A percentile compares a stretch with the other conserved stretches of the same genome.
These are phyloP conservation scores for Penicillium sp. DNA, from an alignment of 2,329 filamentous ascomycete species.

Conservation along the genomic window DNA sequence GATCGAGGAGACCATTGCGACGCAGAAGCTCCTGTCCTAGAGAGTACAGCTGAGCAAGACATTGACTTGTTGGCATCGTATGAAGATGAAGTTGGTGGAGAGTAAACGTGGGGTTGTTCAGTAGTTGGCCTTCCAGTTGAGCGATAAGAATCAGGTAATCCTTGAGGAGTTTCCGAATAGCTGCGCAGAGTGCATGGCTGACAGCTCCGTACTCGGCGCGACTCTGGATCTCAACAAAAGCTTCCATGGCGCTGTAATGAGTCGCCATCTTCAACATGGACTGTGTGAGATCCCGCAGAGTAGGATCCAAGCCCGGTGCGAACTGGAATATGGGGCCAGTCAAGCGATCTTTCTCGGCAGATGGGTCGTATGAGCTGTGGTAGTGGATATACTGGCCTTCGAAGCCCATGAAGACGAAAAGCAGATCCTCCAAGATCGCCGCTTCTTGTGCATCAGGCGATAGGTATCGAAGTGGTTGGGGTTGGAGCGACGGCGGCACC, in stretches of 20 bases:
- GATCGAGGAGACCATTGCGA: constrained; percentile 77
- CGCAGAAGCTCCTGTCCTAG: constrained; percentile 82
- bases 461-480: constrained; percentile 63
- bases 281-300: constrained; percentile 75
- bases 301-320: constrained; percentile 79
- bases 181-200: constrained; percentile 93
- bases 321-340: constrained; percentile 77
- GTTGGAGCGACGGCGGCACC: constrained; percentile 64
- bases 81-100: constrained; percentile 90
- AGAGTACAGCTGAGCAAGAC: constrained; percentile 83
- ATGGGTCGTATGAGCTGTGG: constrained; percentile 72
- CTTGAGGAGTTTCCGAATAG: constrained; percentile 82
- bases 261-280: constrained; percentile 93
- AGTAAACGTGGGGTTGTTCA: constrained; percentile 84
- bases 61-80: constrained; percentile 81
- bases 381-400: constrained; percentile 97
- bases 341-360: constrained; percentile 78
- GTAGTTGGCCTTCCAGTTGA: constrained; percentile 86
- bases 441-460: constrained; percentile 78
- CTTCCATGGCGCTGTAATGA: constrained; percentile 84
- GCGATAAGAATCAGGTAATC: constrained; percentile 91
- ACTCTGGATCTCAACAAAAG: constrained; percentile 91
- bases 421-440: constrained; percentile 78
- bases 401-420: constrained; percentile 96
- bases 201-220: constrained; percentile 88